Evolutionary conservation across 1,284 basidiomycete genomes (phyloP).

Genomic region (Leccinum fuscescens): DNA sequence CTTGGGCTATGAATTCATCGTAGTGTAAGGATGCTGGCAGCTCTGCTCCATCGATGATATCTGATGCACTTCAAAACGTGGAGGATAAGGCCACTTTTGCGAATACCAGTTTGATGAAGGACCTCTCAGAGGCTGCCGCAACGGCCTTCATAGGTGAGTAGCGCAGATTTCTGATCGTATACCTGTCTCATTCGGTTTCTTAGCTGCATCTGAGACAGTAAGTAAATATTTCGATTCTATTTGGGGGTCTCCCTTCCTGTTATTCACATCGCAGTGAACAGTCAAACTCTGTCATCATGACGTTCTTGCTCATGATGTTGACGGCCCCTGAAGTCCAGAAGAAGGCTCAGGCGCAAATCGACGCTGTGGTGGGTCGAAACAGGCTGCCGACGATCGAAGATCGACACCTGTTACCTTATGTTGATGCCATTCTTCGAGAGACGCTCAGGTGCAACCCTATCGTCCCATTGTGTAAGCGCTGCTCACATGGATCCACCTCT

Average conservation of each 20-base stretch:
- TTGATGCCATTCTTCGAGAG: conserved; percentile 18
- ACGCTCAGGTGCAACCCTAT: conserved; percentile 10
- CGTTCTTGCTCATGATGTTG: conserved; percentile 25
- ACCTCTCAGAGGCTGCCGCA: conserved; percentile 22
- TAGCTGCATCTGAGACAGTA: conserved; percentile 27
- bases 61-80: conserved; percentile 16
- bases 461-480: conserved; percentile 9
- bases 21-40: conserved; percentile 6
- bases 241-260: not conserved
- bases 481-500: not conserved
- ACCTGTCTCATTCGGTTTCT: conserved; percentile 1
- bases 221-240: not conserved
- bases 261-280: conserved; percentile 3
- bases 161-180: not conserved
- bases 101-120: conserved; percentile 5
- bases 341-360: conserved; percentile 16
- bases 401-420: conserved; percentile 10
- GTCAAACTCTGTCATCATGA: conserved; percentile 21
- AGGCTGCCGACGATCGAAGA: conserved; percentile 12
- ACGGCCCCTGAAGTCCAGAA: conserved; percentile 7
- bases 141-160: conserved; percentile 22
- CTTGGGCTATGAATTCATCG: not conserved
- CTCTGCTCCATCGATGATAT: conserved; percentile 21
- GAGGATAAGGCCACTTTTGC: conserved; percentile 5
- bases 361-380: conserved; percentile 8